Conservation (phyloP, 768 basidiomycete species). For the Leccinum imitatum region DNA sequence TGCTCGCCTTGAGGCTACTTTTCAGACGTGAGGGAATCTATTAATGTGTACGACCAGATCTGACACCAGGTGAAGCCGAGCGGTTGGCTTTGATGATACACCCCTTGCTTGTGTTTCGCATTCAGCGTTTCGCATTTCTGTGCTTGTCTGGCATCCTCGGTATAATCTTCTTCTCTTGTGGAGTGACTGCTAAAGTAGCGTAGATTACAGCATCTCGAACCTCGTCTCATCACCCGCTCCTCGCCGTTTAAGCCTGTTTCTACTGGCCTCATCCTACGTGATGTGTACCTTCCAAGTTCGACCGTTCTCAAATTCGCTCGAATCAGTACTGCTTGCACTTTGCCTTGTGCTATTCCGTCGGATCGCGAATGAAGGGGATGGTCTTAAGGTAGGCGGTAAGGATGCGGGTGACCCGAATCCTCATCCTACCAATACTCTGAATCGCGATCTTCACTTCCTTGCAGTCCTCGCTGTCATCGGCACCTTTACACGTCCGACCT, state of each 20-base stretch:
- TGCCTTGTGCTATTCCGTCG: constrained; percentile 29
- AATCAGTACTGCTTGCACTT: constrained; percentile 32
- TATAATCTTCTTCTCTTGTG: constrained; percentile 12
- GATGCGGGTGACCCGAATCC: background rate
- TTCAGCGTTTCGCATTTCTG: constrained; percentile 34
- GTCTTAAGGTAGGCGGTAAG: constrained; percentile 2
- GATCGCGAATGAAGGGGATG: constrained; percentile 9
- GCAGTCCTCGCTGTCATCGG: constrained; percentile 30
- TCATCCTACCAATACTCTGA: background rate
- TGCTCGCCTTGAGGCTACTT: constrained; percentile 19
- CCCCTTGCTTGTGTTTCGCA: constrained; percentile 26
- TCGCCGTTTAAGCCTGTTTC: constrained; percentile 24
- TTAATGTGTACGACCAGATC: background rate
- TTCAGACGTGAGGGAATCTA: constrained; percentile 24
- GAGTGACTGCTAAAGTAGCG: constrained; percentile 2
- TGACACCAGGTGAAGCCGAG: constrained; percentile 14
- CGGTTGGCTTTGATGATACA: constrained; percentile 1
- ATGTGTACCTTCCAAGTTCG: constrained; percentile 38
- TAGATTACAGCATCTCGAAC: constrained; percentile 27
- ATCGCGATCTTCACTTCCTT: constrained; percentile 26
- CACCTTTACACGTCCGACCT: constrained; percentile 38
- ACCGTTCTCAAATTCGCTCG: constrained; percentile 41
- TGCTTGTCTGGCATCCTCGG: constrained; percentile 34
- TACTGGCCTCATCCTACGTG: constrained; percentile 39
- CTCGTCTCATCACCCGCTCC: constrained; percentile 21